phyloP scores from a whole-genome alignment of 306 rosid species.

The Acacia crassicarpa region DNA sequence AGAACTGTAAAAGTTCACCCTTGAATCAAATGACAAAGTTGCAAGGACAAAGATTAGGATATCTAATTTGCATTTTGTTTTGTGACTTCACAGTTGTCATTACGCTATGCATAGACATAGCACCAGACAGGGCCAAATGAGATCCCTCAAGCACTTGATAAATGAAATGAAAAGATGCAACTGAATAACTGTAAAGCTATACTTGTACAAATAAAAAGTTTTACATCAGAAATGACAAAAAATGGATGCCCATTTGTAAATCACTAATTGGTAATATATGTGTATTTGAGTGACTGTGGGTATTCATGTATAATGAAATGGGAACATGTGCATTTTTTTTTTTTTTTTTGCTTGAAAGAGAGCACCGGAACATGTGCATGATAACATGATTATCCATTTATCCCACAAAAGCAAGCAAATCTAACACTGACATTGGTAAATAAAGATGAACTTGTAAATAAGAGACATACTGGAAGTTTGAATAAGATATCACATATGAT shows the following conservation, averaged over 20 bases:
- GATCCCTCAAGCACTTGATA: not conserved
- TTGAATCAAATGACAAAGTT: not conserved
- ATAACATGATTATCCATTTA: too few species aligned
- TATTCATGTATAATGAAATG: not conserved
- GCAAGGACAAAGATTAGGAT: not conserved
- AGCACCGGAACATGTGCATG: not conserved
- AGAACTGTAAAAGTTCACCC: not conserved
- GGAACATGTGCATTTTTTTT: not conserved
- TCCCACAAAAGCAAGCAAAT: not conserved
- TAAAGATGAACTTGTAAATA: not conserved
- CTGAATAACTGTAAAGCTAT: not conserved
- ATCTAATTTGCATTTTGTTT: too few species aligned
- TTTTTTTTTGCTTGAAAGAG: too few species aligned
- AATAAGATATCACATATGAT: not conserved
- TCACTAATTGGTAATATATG: not conserved
- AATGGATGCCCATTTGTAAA: not conserved
- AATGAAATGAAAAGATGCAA: not conserved
- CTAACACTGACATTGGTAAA: constrained; percentile 1
- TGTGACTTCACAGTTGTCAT: not conserved
- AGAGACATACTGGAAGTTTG: not conserved
- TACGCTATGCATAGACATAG: not conserved
- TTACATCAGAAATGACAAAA: not conserved
- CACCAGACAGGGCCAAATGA: not conserved
- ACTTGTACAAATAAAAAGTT: not conserved
- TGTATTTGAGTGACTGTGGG: not conserved